Evolutionary conservation across 257 asterid species (phyloP).

Genomic region (Plantago major): DNA sequence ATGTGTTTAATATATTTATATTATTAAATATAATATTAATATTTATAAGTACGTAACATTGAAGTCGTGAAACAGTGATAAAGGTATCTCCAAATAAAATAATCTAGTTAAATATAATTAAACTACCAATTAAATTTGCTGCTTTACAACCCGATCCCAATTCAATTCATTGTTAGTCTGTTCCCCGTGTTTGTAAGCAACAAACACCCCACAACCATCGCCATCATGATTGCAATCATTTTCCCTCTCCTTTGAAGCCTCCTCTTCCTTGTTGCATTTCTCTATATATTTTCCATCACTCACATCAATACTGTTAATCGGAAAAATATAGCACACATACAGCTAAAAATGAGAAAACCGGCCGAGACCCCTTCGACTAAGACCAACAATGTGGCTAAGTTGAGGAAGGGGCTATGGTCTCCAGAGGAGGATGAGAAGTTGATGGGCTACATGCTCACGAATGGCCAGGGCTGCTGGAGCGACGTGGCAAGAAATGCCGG

Average conservation of each 20-base stretch:
- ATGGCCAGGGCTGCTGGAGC: constrained; percentile 67
- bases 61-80: no score
- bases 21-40: no score
- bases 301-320: constrained; percentile 47
- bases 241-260: constrained; percentile 29
- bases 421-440: constrained; percentile 56
- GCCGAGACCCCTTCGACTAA: constrained; percentile 25
- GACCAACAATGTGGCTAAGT: constrained; percentile 18
- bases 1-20: no score
- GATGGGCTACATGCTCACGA: constrained; percentile 48
- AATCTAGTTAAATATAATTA: no score
- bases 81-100: no score
- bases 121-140: background rate
- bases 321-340: constrained; percentile 3
- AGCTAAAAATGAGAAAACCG: constrained; percentile 39
- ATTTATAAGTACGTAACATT: no score
- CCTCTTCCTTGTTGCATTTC: constrained; percentile 17
- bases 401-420: constrained; percentile 61
- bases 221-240: constrained; percentile 45
- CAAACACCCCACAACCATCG: constrained; percentile 57
- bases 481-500: constrained; percentile 61
- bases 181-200: constrained; percentile 43
- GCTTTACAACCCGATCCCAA: constrained; percentile 20
- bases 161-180: no score
- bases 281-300: constrained; percentile 30